Evolutionary conservation across 2,329 filamentous ascomycete species (phyloP).

Genomic region (Alternaria viburni): DNA sequence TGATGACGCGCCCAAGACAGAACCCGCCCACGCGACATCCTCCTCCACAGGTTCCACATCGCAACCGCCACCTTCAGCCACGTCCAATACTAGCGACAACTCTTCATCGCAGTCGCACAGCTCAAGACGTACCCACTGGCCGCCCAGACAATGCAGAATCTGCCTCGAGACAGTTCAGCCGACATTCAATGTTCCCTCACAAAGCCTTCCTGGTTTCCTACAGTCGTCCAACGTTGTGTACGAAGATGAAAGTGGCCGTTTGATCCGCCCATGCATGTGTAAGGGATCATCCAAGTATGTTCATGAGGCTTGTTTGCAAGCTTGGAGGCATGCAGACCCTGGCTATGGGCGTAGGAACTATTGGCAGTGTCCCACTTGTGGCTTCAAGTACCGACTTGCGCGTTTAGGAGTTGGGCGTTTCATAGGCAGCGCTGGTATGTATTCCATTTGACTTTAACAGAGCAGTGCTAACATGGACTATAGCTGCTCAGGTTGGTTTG

Average conservation of each 20-base stretch:
- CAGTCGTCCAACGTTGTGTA: slow-evolving; percentile 70
- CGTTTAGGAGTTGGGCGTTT: slow-evolving; percentile 77
- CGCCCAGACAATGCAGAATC: slow-evolving; percentile 82
- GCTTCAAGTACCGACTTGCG: slow-evolving; percentile 80
- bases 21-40: slow-evolving; percentile 16
- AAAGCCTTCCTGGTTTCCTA: slow-evolving; percentile 63
- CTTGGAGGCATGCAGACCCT: slow-evolving; percentile 80
- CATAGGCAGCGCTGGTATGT: slow-evolving; percentile 55
- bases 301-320: slow-evolving; percentile 85
- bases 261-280: slow-evolving; percentile 91
- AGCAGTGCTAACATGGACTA: slow-evolving; percentile 17
- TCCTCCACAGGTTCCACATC: slow-evolving; percentile 22
- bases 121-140: slow-evolving; percentile 61
- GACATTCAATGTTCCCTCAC: slow-evolving; percentile 62
- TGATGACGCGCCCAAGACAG: slow-evolving; percentile 50
- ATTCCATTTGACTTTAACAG: neutral
- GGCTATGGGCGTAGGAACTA: slow-evolving; percentile 70
- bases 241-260: slow-evolving; percentile 74
- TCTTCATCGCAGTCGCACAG: slow-evolving; percentile 20
- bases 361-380: slow-evolving; percentile 87
- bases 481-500: slow-evolving; percentile 68
- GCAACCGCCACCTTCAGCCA: slow-evolving; percentile 18
- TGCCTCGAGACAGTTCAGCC: slow-evolving; percentile 77
- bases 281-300: slow-evolving; percentile 93
- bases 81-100: slow-evolving; percentile 19